These are phyloP conservation scores for Fusarium pininemorale DNA, from an alignment of 2,329 filamentous ascomycete genomes.

Conservation along the genomic window DNA sequence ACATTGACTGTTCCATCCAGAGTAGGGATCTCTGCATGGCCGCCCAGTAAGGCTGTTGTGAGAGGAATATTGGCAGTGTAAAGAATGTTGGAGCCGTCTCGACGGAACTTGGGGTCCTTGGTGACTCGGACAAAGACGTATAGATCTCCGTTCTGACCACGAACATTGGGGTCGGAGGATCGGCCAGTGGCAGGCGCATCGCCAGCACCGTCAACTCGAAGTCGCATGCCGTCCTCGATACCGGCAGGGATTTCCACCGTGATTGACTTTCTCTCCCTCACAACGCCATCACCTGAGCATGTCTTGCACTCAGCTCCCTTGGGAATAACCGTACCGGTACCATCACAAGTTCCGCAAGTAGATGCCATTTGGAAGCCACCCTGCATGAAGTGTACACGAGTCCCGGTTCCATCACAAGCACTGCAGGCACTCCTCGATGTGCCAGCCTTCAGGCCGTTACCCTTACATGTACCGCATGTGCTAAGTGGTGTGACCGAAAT, in stretches of 20 bases:
- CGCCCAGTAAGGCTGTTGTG: slow-evolving; percentile 91
- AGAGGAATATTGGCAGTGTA: slow-evolving; percentile 92
- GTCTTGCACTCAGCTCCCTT: slow-evolving; percentile 81
- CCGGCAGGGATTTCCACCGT: slow-evolving; percentile 92
- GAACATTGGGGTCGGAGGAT: slow-evolving; percentile 67
- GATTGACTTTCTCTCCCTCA: slow-evolving; percentile 83
- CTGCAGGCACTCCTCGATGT: slow-evolving; percentile 78
- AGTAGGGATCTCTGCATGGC: slow-evolving; percentile 88
- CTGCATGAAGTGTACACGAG: slow-evolving; percentile 86
- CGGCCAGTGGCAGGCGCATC: slow-evolving; percentile 84
- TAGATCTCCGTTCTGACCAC: slow-evolving; percentile 82
- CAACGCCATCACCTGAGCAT: slow-evolving; percentile 85
- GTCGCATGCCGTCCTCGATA: slow-evolving; percentile 94
- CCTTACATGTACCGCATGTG: slow-evolving; percentile 82
- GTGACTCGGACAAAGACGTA: slow-evolving; percentile 91
- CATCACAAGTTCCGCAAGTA: slow-evolving; percentile 83
- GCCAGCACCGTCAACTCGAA: slow-evolving; percentile 85
- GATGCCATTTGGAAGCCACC: slow-evolving; percentile 97
- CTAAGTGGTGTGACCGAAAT: slow-evolving; percentile 85
- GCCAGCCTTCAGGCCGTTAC: slow-evolving; percentile 85
- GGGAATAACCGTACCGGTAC: slow-evolving; percentile 79
- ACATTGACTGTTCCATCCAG: slow-evolving; percentile 91
- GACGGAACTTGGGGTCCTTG: slow-evolving; percentile 88
- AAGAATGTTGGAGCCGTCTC: slow-evolving; percentile 87
- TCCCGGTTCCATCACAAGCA: slow-evolving; percentile 85